Conservation (phyloP, 768 basidiomycete species). For the Scleroderma bovista region DNA sequence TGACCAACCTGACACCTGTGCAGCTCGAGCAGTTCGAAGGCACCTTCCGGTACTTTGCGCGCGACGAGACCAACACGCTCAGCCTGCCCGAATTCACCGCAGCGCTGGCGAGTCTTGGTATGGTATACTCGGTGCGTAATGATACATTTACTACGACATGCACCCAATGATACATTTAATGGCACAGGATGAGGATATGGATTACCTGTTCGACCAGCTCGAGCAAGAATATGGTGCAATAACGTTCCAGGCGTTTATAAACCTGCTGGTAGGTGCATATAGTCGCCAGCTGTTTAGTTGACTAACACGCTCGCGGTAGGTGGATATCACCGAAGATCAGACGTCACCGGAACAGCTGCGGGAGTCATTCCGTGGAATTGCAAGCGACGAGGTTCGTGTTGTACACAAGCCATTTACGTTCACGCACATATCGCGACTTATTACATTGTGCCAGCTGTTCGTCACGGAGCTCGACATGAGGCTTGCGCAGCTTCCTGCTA, state of each 20-base stretch:
- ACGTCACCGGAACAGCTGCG: slow-evolving; percentile 88
- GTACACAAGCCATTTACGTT: background rate
- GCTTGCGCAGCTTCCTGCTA: slow-evolving; percentile 70
- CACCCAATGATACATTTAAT: background rate
- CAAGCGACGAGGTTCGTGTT: slow-evolving; percentile 71
- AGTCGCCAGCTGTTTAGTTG: background rate
- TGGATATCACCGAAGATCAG: slow-evolving; percentile 94
- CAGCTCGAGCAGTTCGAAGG: slow-evolving; percentile 95
- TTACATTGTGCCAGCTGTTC: slow-evolving; percentile 54
- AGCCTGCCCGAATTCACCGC: slow-evolving; percentile 84
- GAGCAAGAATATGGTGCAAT: slow-evolving; percentile 80
- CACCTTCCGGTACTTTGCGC: slow-evolving; percentile 97
- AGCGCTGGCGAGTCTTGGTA: slow-evolving; percentile 89
- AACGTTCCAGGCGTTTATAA: slow-evolving; percentile 91
- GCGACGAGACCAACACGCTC: slow-evolving; percentile 86
- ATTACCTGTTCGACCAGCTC: slow-evolving; percentile 76
- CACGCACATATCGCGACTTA: slow-evolving; percentile 1
- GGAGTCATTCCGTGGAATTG: slow-evolving; percentile 90
- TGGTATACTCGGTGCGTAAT: slow-evolving; percentile 73
- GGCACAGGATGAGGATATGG: slow-evolving; percentile 77
- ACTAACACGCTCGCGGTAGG: slow-evolving; percentile 40
- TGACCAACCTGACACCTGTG: slow-evolving; percentile 92
- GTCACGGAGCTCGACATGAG: slow-evolving; percentile 92
- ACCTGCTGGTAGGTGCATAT: slow-evolving; percentile 63
- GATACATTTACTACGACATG: background rate